Base-by-base conservation (phyloP, 2,329 filamentous ascomycete genomes). In the Beauveria scarabaeidicola region DNA sequence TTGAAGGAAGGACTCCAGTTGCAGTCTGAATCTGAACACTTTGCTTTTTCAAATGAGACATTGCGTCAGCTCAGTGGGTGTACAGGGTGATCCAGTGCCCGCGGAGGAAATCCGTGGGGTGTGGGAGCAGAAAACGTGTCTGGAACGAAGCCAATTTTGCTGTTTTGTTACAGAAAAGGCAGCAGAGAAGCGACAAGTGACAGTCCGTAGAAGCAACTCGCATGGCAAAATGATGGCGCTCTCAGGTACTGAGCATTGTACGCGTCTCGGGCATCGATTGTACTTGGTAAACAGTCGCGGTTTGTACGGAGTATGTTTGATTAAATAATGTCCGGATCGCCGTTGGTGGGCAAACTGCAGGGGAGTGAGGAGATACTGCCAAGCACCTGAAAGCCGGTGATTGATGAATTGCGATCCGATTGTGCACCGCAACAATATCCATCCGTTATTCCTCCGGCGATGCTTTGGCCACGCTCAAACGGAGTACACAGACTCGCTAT, bases 21-120 rank as follows among this genome's bases (percentile, higher is more conserved):
- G 10, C 29, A 32, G 32, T 36, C 5, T 36, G 32, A 48, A 29
- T 17, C 38, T 13, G 10, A 17, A 21, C 44, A 48, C 21, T 50
- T 57, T 50, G 32, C 23, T 41, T 50, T 53, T n/a, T 4, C 17
- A 50, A 57, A 36, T 57, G 44, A 57, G 54, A 57, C 54, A 57
- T 41, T 44, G 54, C 50, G 36, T 50, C 44, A 50, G 53, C 44
- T 38, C 46, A 50, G 54, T 40, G 54, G 41, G 43, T 27, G 44
- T 40, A 17, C n/a, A 40, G 21, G 38, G 51, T 52, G 51, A 36
- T 36, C 3, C n/a, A 36, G 54, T 57, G 53, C 29, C 46, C 23
- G 51, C 19, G 41, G 32, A 38, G 13, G 27, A 21, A 53, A 43
- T 29, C 29, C n/a, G 21, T 32, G 5, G 38, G 29, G 47, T 17